Percentiles rank a stretch among this genome's conserved stretches.
Evolutionary conservation across 768 basidiomycete genomes (phyloP).

Genomic region (Boletus coccyginus): DNA sequence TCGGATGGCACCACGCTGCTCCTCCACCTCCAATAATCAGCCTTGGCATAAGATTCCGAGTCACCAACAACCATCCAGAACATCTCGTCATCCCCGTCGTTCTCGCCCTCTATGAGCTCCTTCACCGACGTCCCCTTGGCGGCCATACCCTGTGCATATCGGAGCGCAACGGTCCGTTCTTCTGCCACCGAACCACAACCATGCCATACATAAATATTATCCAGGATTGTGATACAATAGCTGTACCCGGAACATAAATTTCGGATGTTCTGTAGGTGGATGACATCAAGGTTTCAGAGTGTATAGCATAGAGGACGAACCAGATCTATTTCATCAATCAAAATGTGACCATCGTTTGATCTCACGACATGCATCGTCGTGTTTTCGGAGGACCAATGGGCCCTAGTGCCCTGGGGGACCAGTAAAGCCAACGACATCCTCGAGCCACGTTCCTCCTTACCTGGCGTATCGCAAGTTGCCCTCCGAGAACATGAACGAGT

Average conservation of each 20-base stretch:
- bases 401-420: slow-evolving; percentile 55
- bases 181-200: slow-evolving; percentile 61
- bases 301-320: slow-evolving; percentile 36
- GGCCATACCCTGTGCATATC: slow-evolving; percentile 54
- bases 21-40: slow-evolving; percentile 84
- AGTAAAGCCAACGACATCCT: not conserved
- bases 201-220: slow-evolving; percentile 77
- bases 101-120: slow-evolving; percentile 64
- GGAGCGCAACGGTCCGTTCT: slow-evolving; percentile 61
- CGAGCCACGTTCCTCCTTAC: slow-evolving; percentile 35
- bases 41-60: slow-evolving; percentile 62
- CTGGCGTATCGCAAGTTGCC: slow-evolving; percentile 71
- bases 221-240: slow-evolving; percentile 71
- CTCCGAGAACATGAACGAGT: slow-evolving; percentile 63
- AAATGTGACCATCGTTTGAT: slow-evolving; percentile 43
- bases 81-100: slow-evolving; percentile 65
- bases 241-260: slow-evolving; percentile 86
- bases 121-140: slow-evolving; percentile 38
- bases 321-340: slow-evolving; percentile 72
- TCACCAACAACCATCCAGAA: slow-evolving; percentile 89
- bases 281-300: slow-evolving; percentile 2
- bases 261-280: slow-evolving; percentile 44
- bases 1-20: slow-evolving; percentile 35
- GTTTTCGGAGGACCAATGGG: slow-evolving; percentile 76
- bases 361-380: slow-evolving; percentile 80